Conservation (phyloP, 805 yeast species). For the Lipomyces spencermartinsiae region DNA sequence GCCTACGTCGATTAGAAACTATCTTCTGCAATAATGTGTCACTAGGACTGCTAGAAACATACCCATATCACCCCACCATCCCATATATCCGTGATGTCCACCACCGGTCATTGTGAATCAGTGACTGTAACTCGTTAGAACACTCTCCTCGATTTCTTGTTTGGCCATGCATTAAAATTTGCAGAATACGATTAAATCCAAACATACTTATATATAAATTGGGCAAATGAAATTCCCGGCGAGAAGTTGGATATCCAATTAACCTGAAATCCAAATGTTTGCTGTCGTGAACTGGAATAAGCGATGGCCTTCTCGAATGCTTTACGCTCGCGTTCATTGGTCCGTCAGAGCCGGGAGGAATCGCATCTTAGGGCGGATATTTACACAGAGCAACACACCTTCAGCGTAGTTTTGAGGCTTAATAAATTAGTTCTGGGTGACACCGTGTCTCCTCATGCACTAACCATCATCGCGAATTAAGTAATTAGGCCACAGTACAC, state of each 20-base stretch:
- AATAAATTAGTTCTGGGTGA: background rate
- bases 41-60: conserved; percentile 40
- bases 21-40: background rate
- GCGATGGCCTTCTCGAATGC: background rate
- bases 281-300: background rate
- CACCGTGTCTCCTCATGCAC: background rate
- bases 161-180: background rate
- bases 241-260: background rate
- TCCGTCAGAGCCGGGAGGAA: background rate
- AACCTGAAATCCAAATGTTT: background rate
- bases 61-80: conserved; percentile 97
- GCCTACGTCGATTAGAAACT: conserved; percentile 43
- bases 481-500: no score
- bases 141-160: background rate
- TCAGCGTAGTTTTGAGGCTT: background rate
- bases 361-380: background rate
- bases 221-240: background rate
- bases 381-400: background rate
- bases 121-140: background rate
- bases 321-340: background rate
- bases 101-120: conserved; percentile 36
- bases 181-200: background rate
- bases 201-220: background rate
- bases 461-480: background rate
- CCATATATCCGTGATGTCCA: conserved; percentile 64